Conservation (phyloP, 1,284 basidiomycete genomes). For the Cystobasidium sp. region DNA sequence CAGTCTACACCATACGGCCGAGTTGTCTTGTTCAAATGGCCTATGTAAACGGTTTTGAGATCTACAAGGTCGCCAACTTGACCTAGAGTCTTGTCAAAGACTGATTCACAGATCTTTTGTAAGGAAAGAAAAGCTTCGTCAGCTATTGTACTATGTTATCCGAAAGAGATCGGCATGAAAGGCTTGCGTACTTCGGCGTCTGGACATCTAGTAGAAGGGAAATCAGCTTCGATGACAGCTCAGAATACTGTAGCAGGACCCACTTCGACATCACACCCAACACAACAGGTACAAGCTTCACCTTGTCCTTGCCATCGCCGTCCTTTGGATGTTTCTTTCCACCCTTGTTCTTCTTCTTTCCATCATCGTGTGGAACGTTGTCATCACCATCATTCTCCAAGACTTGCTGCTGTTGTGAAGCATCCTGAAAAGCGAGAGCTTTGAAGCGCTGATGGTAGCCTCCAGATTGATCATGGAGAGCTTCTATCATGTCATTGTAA, state of each 20-base stretch:
- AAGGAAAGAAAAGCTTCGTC: slow-evolving; percentile 3
- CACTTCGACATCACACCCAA: slow-evolving; percentile 50
- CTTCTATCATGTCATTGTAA: slow-evolving; percentile 13
- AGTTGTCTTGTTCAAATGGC: slow-evolving; percentile 25
- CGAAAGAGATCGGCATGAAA: background rate
- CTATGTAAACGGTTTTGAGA: slow-evolving; percentile 46
- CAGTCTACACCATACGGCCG: slow-evolving; percentile 18
- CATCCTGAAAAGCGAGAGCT: slow-evolving; percentile 16
- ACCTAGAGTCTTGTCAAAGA: slow-evolving; percentile 44
- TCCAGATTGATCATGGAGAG: slow-evolving; percentile 12
- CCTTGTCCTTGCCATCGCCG: slow-evolving; percentile 12
- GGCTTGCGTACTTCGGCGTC: slow-evolving; percentile 26
- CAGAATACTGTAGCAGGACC: slow-evolving; percentile 25
- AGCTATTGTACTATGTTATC: background rate
- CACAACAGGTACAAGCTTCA: slow-evolving; percentile 44
- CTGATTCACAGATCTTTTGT: slow-evolving; percentile 45
- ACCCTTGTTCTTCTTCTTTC: slow-evolving; percentile 6
- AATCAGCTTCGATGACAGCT: background rate
- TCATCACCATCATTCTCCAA: slow-evolving; percentile 1
- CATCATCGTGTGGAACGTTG: background rate
- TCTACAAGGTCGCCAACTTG: slow-evolving; percentile 42
- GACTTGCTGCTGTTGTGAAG: background rate
- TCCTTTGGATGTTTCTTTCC: slow-evolving; percentile 13
- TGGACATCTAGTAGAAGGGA: slow-evolving; percentile 6
- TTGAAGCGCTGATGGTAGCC: slow-evolving; percentile 9